Percentiles rank a stretch among this genome's conserved stretches.
Conservation (phyloP, 306 rosid genomes). For the Vigna radiata region DNA sequence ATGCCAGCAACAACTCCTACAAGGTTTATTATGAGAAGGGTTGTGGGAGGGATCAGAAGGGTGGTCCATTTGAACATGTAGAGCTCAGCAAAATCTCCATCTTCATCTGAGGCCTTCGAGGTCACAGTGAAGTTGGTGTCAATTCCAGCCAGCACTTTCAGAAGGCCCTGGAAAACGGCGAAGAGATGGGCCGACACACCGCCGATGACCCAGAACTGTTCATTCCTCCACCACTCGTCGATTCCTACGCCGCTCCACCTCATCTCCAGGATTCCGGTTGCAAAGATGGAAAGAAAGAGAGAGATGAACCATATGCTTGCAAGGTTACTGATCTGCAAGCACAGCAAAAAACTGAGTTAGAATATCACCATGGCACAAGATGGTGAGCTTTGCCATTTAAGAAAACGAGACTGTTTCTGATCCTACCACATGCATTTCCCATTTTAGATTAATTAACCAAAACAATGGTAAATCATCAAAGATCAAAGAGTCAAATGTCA, state of each 20-base stretch:
- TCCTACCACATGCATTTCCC: background rate
- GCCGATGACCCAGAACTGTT: constrained; percentile 98
- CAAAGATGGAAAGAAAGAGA: constrained; percentile 95
- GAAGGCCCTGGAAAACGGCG: constrained; percentile 93
- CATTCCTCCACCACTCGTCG: constrained; percentile 99
- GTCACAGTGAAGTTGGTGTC: constrained; percentile 99
- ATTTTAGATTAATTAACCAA: constrained; percentile 16
- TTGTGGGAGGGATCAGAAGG: constrained; percentile 93
- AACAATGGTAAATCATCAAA: background rate
- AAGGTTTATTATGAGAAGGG: constrained; percentile 89
- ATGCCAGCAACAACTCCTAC: constrained; percentile 95
- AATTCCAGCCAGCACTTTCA: constrained; percentile 92
- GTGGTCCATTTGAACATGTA: constrained; percentile 98
- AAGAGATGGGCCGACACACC: constrained; percentile 95
- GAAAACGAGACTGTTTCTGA: background rate
- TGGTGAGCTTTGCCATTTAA: background rate
- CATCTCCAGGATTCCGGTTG: constrained; percentile 97
- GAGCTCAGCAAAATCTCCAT: constrained; percentile 84
- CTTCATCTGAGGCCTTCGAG: constrained; percentile 96
- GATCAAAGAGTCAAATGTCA: background rate
- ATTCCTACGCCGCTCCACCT: constrained; percentile 99
- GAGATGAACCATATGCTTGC: constrained; percentile 97
- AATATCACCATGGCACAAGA: background rate
- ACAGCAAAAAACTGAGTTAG: constrained; percentile 21
- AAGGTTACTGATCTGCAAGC: constrained; percentile 90